Evolutionary conservation across 345 rosid genomes (phyloP).

Genomic region (Schrenkiella parvula): DNA sequence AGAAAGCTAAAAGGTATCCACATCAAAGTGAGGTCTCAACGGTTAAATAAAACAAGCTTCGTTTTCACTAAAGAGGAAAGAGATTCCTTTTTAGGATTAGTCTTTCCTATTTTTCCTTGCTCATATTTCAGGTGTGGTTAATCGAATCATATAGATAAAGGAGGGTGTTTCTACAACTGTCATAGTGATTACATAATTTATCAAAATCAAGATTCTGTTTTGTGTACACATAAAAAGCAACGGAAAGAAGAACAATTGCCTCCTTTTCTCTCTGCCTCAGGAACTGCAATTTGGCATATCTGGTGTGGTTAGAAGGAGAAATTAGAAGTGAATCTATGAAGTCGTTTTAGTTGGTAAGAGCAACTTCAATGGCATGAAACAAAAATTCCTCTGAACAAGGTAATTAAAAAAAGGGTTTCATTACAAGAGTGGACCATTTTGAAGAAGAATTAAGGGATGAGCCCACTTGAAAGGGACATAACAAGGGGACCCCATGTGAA

Average conservation of each 20-base stretch:
- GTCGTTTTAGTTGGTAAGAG: slow-evolving; percentile 15
- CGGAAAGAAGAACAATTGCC: neutral
- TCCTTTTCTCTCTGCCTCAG: neutral
- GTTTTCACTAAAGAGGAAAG: slow-evolving; percentile 34
- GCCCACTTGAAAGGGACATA: slow-evolving; percentile 30
- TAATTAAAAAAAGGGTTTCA: neutral
- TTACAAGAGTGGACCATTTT: slow-evolving; percentile 18
- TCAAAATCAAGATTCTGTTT: neutral
- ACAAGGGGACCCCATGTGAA: slow-evolving; percentile 37
- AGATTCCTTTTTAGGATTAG: slow-evolving; percentile 2
- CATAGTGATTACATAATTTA: neutral
- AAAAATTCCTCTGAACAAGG: slow-evolving; percentile 1
- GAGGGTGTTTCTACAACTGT: neutral
- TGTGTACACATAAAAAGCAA: neutral
- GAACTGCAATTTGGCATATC: neutral
- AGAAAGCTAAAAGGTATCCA: slow-evolving; percentile 14
- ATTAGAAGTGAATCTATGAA: slow-evolving; percentile 1
- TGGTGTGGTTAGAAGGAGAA: slow-evolving; percentile 8
- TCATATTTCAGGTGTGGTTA: neutral
- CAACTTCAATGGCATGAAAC: slow-evolving; percentile 11
- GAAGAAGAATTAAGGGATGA: slow-evolving; percentile 19
- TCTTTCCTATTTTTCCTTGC: neutral
- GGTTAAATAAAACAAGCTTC: slow-evolving; percentile 34
- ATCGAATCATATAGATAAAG: neutral
- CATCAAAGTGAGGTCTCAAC: slow-evolving; percentile 30